These are phyloP conservation scores for Cladophialophora immunda DNA, from an alignment of 2,329 filamentous ascomycete genomes.

Conservation along the genomic window DNA sequence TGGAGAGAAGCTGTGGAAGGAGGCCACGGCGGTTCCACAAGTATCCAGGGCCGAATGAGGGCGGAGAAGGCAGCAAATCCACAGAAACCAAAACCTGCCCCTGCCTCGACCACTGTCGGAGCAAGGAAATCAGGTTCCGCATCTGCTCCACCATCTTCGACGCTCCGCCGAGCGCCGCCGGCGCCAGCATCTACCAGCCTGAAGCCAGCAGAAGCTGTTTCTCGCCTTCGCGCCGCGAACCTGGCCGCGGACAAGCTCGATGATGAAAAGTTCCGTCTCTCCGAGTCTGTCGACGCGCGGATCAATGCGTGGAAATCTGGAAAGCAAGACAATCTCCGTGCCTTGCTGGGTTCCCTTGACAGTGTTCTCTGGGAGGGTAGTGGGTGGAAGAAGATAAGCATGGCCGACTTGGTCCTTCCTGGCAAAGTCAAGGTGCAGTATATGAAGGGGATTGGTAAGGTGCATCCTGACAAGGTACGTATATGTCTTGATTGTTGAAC, in stretches of 20 bases:
- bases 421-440: constrained; percentile 97
- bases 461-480: constrained; percentile 94
- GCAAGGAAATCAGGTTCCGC: constrained; percentile 67
- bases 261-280: constrained; percentile 89
- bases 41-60: constrained; percentile 83
- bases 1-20: constrained; percentile 87
- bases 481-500: constrained; percentile 1
- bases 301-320: constrained; percentile 85
- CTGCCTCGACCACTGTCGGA: constrained; percentile 48
- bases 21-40: constrained; percentile 84
- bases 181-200: constrained; percentile 39
- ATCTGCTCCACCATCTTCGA: constrained; percentile 33
- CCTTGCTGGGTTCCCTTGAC: constrained; percentile 85
- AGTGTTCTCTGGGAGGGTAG: constrained; percentile 88
- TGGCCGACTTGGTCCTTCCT: constrained; percentile 90
- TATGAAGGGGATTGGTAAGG: constrained; percentile 99
- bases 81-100: not conserved
- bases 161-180: constrained; percentile 42
- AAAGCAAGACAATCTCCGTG: constrained; percentile 90
- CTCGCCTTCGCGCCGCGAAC: constrained; percentile 82
- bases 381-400: constrained; percentile 95
- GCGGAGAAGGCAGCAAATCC: constrained; percentile 89
- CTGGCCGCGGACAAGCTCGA: constrained; percentile 84
- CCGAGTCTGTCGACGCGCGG: constrained; percentile 83
- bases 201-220: constrained; percentile 73